Evolutionary conservation across 371 early-diverging fungal genomes (phyloP).

Genomic region (Mortierella sp.): DNA sequence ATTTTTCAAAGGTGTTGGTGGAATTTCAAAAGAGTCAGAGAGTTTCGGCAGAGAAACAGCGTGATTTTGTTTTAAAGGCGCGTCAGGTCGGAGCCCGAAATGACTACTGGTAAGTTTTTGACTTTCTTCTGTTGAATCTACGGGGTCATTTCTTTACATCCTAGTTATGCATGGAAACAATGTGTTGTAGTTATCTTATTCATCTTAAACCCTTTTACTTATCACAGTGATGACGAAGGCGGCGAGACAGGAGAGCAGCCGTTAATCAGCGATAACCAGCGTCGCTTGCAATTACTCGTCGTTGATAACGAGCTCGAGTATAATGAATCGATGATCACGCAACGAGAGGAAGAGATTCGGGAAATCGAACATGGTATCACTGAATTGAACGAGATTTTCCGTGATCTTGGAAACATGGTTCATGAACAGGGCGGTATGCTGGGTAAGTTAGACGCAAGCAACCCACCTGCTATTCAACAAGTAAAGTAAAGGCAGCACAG

Average conservation of each 20-base stretch:
- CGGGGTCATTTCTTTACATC: too few species aligned
- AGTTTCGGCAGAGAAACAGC: constrained; percentile 87
- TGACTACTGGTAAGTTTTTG: constrained; percentile 28
- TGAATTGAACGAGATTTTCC: constrained; percentile 95
- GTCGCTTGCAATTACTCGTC: constrained; percentile 76
- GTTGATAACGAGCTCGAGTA: constrained; percentile 93
- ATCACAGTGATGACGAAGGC: constrained; percentile 31
- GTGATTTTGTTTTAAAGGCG: constrained; percentile 86
- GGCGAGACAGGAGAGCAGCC: constrained; percentile 66
- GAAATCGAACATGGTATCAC: constrained; percentile 95
- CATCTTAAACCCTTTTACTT: not conserved
- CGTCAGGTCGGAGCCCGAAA: constrained; percentile 32
- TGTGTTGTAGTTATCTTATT: constrained; percentile 9
- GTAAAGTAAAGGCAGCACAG: not conserved
- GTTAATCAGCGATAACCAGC: constrained; percentile 69
- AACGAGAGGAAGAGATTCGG: constrained; percentile 92
- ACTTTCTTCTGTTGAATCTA: too few species aligned
- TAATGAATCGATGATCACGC: constrained; percentile 91
- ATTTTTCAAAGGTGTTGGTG: constrained; percentile 89
- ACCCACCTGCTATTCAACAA: not conserved
- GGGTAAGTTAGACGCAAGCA: constrained; percentile 65
- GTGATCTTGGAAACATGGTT: constrained; percentile 95
- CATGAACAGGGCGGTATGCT: constrained; percentile 94
- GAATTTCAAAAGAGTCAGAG: constrained; percentile 91
- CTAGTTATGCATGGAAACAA: not conserved